Evolutionary conservation across 352 stramenopile species (phyloP), one percentile per base, ranked within the genome.

Genomic region (Globisporangium carolinianum): DNA sequence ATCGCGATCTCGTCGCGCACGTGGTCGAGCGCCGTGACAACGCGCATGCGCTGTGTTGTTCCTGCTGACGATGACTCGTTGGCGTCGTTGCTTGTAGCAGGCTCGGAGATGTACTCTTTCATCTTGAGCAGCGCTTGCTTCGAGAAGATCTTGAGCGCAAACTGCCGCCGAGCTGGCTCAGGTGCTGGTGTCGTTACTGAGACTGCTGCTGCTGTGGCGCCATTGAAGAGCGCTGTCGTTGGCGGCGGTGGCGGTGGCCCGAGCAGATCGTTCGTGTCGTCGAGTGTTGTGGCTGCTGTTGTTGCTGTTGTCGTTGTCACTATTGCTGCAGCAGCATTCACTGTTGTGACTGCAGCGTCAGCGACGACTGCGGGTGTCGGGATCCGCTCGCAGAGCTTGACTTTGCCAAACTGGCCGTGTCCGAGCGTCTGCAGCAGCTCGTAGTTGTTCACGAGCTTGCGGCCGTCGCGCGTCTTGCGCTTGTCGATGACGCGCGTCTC

Each of bases 111-210:
- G 63, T 91, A 95, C 55, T 91, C 83, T 62, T 95, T 95, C 48
- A 91, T 85, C 65, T 81, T 82, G 10, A 60, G 60, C 18, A 95
- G 64, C 49, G 69, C 77, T 48, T 81, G 71, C 60, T 95, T 95
- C 37, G 83, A 94, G 60, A 86, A 86, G 50, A 92, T 94, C 55
- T 95, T 95, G 58, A 91, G 74, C 9, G 86, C 83, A 66, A 95
- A 95, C 56, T 73, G 69, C 2, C 78, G 69, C 0, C 60, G 56
- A 18, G 65, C 71, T 6, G 58, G 59, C 18, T 35, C 18, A 14
- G 57, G 52, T 18, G 45, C 14, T 39, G 56, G 48, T 4, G 50
- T 10, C 37, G 53, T 45, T 4, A 47, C 53, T 51, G 56, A 47
- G 47, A 43, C 15, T 57, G 41, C 18, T 35, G 55, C 24, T 52